Evolutionary conservation across 495 filamentous ascomycete species (phyloP), one percentile per base, ranked within the genome.

Genomic region (Friedmanniomyces simplex): DNA sequence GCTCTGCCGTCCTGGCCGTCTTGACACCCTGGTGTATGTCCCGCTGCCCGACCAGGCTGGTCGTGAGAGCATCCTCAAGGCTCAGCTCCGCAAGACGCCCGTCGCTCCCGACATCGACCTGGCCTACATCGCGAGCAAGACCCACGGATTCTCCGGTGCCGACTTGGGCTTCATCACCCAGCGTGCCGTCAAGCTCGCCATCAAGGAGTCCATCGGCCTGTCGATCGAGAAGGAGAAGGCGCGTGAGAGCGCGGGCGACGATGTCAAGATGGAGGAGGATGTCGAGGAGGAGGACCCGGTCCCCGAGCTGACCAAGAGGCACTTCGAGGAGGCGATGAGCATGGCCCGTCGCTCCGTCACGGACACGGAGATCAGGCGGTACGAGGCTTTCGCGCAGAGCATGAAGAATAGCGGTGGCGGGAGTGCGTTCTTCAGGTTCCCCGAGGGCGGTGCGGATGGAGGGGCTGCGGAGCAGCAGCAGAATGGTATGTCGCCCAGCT

Each of bases 151-250:
- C 82, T 97, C 93, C 57, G 93, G 93, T 88, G 93, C 93, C 69
- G 93, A 98, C 87, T 82, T 98, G 71, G 94, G 91, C 64, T 98
- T 96, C 78, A 87, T 98, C 69, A 95, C 93, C 22, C 93, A 98
- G 76, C 89, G 93, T 68, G 93, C 93, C 59, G 91, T 96, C 79
- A 98, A 98, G 82, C 83, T 98, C 64, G 93, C 93, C 60, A 98
- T 98, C 77, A 98, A 96, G 81, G 84, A 98, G 73, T 80, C 90
- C n/a, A 98, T 98, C 71, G 73, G 81, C 12, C 68, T 78, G 50
- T 91, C 96, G 54, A 96, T 98, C 60, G 87, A 95, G 76, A 84
- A 86, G 60, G 75, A 76, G 62, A 95, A 94, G 79, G 82, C 82
- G 61, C 90, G 87, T 58, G 93, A 95, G 72, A 89, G 86, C 57